Evolutionary conservation across 225 moss, liverwort and hornwort species (phyloP).

Genomic region (Polytrichum commune): DNA sequence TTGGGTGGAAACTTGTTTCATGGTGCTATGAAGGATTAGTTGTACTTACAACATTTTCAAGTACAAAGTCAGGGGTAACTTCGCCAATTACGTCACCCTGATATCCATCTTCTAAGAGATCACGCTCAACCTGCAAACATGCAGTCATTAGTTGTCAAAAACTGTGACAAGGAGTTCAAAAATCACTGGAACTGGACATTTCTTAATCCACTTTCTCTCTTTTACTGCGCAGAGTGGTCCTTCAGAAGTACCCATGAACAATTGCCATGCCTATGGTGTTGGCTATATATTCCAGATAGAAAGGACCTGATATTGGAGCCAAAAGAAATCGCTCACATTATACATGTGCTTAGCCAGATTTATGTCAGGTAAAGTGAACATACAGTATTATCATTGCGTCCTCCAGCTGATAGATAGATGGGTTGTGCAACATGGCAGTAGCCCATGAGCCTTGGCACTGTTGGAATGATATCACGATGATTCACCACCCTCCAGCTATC

Average conservation of each 20-base stretch:
- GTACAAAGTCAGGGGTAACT: conserved; percentile 66
- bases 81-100: conserved; percentile 82
- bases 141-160: neutral
- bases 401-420: conserved; percentile 62
- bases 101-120: conserved; percentile 72
- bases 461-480: conserved; percentile 87
- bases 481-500: conserved; percentile 91
- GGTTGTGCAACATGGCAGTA: conserved; percentile 92
- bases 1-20: too few species aligned
- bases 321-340: too few species aligned
- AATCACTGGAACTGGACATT: too few species aligned
- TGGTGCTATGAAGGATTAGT: too few species aligned
- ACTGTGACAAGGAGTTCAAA: neutral
- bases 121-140: conserved; percentile 45
- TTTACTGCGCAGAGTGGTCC: too few species aligned
- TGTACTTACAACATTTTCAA: conserved; percentile 66
- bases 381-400: conserved; percentile 35
- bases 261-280: too few species aligned
- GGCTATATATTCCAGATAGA: too few species aligned
- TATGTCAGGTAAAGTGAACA: conserved; percentile 3
- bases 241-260: too few species aligned
- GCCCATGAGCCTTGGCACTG: conserved; percentile 91
- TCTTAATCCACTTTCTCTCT: too few species aligned
- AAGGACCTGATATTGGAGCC: too few species aligned
- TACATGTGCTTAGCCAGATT: too few species aligned